These are phyloP conservation scores for Apiospora hydei DNA, from an alignment of 2,329 filamentous ascomycete species.

Conservation along the genomic window DNA sequence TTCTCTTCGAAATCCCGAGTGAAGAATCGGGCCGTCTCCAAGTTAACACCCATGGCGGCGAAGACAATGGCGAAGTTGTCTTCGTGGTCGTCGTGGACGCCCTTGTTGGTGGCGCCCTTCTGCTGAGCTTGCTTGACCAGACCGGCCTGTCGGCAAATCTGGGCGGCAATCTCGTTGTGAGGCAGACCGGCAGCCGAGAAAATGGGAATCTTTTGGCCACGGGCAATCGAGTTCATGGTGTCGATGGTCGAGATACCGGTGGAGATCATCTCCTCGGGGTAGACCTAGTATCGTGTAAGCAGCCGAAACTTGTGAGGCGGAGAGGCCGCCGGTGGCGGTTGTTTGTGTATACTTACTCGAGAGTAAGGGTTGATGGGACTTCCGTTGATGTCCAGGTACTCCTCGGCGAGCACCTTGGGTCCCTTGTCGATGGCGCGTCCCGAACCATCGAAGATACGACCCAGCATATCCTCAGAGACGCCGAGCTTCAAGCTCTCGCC, in stretches of 20 bases:
- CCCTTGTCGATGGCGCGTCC: constrained; percentile 99
- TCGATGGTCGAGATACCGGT: constrained; percentile 99
- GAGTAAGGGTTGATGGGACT: constrained; percentile 98
- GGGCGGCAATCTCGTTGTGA: constrained; percentile 98
- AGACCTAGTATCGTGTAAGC: constrained; percentile 67
- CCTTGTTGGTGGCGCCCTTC: constrained; percentile 84
- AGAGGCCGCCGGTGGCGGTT: neutral
- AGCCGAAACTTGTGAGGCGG: neutral
- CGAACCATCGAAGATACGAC: constrained; percentile 97
- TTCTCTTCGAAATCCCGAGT: constrained; percentile 99
- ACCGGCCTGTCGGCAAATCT: constrained; percentile 97
- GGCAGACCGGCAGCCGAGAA: constrained; percentile 98
- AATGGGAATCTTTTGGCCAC: constrained; percentile 99
- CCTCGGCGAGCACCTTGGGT: constrained; percentile 95
- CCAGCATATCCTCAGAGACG: constrained; percentile 99
- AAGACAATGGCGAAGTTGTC: constrained; percentile 99
- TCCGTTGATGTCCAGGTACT: constrained; percentile 99
- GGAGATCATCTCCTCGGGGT: constrained; percentile 99
- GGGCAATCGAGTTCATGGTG: constrained; percentile 97
- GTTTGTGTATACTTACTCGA: constrained; percentile 67
- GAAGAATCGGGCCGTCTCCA: constrained; percentile 99
- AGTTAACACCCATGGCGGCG: constrained; percentile 99
- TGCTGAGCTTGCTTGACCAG: constrained; percentile 71
- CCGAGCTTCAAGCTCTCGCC: constrained; percentile 97
- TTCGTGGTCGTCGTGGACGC: constrained; percentile 93